Conservation (phyloP, 306 rosid species). For the Inga leiocalycina region DNA sequence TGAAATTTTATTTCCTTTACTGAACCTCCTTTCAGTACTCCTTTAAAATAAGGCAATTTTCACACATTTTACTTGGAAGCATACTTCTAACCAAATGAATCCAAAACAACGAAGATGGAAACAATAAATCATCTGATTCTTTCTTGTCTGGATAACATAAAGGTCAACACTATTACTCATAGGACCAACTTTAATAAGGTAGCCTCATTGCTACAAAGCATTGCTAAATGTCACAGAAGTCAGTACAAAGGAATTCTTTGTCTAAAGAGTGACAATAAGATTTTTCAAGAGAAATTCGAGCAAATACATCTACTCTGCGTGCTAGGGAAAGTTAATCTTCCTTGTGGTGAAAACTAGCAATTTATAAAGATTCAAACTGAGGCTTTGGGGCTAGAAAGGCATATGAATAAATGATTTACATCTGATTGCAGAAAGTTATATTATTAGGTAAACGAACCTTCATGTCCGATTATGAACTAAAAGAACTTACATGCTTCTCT, state of each 20-base stretch:
- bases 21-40: background rate
- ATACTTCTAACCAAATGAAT: background rate
- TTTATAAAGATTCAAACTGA: background rate
- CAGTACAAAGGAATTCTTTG: background rate
- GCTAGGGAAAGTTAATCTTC: background rate
- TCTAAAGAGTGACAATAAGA: background rate
- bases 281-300: background rate
- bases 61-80: background rate
- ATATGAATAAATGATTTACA: background rate
- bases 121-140: background rate
- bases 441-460: background rate
- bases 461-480: background rate
- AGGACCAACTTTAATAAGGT: background rate
- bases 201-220: background rate
- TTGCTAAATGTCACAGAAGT: background rate
- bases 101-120: background rate
- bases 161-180: background rate
- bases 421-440: background rate
- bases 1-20: background rate
- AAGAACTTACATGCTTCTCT: conserved; percentile 71
- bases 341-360: background rate
- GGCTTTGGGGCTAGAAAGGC: background rate
- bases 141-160: background rate
- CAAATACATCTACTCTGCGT: no score
- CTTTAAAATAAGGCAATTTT: background rate